Evolutionary conservation across 805 yeast species (phyloP), one percentile per base, ranked within the genome.

Genomic region (Candida ponderosae): DNA sequence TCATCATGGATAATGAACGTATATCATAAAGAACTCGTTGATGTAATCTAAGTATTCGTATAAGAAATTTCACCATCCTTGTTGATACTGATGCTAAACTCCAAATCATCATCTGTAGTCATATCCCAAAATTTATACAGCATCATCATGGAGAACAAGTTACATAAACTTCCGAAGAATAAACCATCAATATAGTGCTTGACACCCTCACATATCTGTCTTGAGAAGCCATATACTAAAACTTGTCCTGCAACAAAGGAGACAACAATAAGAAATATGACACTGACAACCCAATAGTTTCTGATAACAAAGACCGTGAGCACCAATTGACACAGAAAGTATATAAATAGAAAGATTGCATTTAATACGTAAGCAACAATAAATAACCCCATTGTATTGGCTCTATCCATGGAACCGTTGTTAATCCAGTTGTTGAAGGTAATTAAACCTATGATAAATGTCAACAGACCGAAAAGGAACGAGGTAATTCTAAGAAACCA

Each of bases 101-200:
- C 98, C 49, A 90, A 76, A 57, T 93, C 97, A 52, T 90, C 97
- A 40, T 80, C 78, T 11, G 97, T 93, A 36, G 90, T 81, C 73
- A 89, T 87, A 53, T 89, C 97, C 96, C 97, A 90, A 48, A 79
- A 86, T 62, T 93, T 89, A 67, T 88, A 90, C 36, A 90, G 69
- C 97, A 93, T 90, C 95, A 93, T 88, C 38, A 83, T 63, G 4
- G 95, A 72, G 51, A 87, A 82, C 35, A 87, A 55, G 54, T 86
- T 86, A 54, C 95, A 75, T 27, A 87, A 51, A 19, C 93, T 74
- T 24, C 87, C 93, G 52, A 89, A 86, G 53, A 90, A 81, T 23
- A 87, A 59, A 1, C 97, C 97, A 54, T 90, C 98, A 18, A 87
- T 69, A 56, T 90, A 93, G 60, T 93, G 98, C 29, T 80, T 75